These are phyloP conservation scores for Taphrina betulina DNA, from an alignment of 1,139 yeast genomes.

Conservation along the genomic window DNA sequence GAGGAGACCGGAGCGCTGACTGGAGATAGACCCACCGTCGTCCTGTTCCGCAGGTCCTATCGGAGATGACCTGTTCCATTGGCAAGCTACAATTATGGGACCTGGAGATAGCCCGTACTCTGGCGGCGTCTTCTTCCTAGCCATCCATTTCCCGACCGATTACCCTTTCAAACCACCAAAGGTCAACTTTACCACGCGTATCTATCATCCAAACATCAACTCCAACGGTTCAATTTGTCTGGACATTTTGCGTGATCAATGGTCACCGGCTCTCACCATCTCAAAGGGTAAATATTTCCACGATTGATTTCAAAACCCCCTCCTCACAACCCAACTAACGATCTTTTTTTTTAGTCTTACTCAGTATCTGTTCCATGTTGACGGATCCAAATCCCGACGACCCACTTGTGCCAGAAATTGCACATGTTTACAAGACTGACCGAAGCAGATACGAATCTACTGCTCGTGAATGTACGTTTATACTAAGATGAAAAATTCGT, in stretches of 20 bases:
- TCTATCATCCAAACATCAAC: constrained; percentile 88
- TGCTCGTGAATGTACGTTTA: constrained; percentile 93
- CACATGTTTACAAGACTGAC: constrained; percentile 93
- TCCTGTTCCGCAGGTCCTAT: constrained; percentile 99
- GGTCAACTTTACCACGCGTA: constrained; percentile 84
- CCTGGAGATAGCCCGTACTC: constrained; percentile 93
- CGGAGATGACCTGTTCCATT: constrained; percentile 90
- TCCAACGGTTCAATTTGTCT: constrained; percentile 83
- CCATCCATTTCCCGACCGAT: constrained; percentile 92
- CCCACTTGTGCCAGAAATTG: constrained; percentile 98
- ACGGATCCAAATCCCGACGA: constrained; percentile 99
- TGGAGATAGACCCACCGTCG: constrained; percentile 80
- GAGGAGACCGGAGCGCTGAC: background rate
- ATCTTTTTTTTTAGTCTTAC: constrained; percentile 58
- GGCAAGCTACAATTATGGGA: constrained; percentile 98
- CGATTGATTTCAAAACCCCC: background rate
- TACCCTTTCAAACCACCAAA: constrained; percentile 94
- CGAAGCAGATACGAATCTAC: constrained; percentile 92
- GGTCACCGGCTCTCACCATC: constrained; percentile 89
- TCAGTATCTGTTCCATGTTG: constrained; percentile 83
- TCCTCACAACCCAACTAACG: background rate
- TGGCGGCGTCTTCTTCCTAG: constrained; percentile 87
- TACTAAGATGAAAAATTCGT: constrained; percentile 46
- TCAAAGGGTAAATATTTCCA: constrained; percentile 81
- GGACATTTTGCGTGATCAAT: constrained; percentile 81